Evolutionary conservation across 2,329 filamentous ascomycete genomes (phyloP).

Genomic region (Cercospora sp.): DNA sequence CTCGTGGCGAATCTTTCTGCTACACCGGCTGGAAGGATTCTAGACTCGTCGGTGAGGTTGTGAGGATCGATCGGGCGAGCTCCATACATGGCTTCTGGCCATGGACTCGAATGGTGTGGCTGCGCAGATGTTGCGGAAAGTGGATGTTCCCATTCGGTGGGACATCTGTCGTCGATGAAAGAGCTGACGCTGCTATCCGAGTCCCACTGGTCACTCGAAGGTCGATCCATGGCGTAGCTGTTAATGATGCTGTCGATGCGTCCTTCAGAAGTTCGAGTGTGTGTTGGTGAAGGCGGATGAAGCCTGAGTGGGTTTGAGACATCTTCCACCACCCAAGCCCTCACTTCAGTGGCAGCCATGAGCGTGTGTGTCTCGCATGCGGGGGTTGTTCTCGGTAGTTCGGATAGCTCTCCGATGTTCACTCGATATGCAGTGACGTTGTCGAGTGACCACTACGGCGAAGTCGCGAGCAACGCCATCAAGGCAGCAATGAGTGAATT

Average conservation of each 20-base stretch:
- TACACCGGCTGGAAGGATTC: neutral
- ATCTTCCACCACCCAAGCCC: neutral
- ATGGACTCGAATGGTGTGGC: neutral
- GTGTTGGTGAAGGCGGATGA: conserved; percentile 8
- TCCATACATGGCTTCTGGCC: neutral
- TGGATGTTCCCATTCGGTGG: conserved; percentile 24
- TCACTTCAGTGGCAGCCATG: conserved; percentile 10
- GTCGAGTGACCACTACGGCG: neutral
- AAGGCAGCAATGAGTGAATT: neutral
- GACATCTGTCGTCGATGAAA: conserved; percentile 34
- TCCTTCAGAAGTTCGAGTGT: neutral
- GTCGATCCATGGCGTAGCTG: conserved; percentile 12
- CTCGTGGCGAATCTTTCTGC: conserved; percentile 3
- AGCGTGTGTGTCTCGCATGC: conserved; percentile 2
- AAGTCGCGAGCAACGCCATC: neutral
- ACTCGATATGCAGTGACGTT: conserved; percentile 1
- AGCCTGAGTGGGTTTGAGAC: conserved; percentile 9
- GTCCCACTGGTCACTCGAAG: conserved; percentile 15
- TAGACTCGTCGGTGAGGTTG: conserved; percentile 5
- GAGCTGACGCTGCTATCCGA: conserved; percentile 24
- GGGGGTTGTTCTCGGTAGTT: neutral
- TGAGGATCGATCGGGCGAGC: neutral
- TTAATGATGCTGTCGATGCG: conserved; percentile 10
- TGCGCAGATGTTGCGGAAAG: neutral
- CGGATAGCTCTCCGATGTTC: neutral